A percentile compares a stretch with the other conserved stretches of the same genome.
Conservation (phyloP, 345 rosid species). For the Arabis hirsuta region DNA sequence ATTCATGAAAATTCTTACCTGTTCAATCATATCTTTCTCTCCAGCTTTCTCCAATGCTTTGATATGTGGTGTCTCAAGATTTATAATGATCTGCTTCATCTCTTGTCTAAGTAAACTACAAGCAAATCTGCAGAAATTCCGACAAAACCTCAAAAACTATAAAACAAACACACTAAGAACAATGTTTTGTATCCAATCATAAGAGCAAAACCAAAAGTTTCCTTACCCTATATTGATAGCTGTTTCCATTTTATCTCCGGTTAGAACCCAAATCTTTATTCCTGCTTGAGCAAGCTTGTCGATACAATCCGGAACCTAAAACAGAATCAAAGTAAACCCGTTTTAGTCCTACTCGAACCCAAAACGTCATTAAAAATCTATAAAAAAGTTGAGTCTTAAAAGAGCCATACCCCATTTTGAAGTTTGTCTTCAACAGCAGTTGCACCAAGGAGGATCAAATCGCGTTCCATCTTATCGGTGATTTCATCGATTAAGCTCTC, state of each 20-base stretch:
- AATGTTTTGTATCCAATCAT: background rate
- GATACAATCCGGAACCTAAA: constrained; percentile 95
- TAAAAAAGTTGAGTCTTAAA: background rate
- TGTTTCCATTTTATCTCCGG: constrained; percentile 99
- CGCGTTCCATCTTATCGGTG: constrained; percentile 69
- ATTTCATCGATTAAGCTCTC: constrained; percentile 74
- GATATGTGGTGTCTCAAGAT: constrained; percentile 68
- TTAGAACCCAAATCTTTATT: constrained; percentile 92
- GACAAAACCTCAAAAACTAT: constrained; percentile 15
- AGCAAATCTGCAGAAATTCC: constrained; percentile 66
- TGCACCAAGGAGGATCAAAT: constrained; percentile 87
- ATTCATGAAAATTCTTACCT: constrained; percentile 43
- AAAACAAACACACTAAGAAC: constrained; percentile 19
- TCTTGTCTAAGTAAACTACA: constrained; percentile 97
- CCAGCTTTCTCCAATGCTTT: constrained; percentile 74
- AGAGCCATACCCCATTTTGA: constrained; percentile 81
- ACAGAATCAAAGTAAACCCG: constrained; percentile 8
- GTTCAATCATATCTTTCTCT: constrained; percentile 63
- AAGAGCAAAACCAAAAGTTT: background rate
- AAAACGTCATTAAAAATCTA: background rate
- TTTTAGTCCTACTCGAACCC: constrained; percentile 20
- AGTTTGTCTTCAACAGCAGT: constrained; percentile 98
- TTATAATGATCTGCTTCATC: constrained; percentile 86
- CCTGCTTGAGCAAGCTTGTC: constrained; percentile 99
- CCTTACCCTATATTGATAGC: constrained; percentile 92